Evolutionary conservation across 176 grass and related monocot genomes (phyloP), one percentile per base, ranked within the genome.

Genomic region (Oryza nivara): DNA sequence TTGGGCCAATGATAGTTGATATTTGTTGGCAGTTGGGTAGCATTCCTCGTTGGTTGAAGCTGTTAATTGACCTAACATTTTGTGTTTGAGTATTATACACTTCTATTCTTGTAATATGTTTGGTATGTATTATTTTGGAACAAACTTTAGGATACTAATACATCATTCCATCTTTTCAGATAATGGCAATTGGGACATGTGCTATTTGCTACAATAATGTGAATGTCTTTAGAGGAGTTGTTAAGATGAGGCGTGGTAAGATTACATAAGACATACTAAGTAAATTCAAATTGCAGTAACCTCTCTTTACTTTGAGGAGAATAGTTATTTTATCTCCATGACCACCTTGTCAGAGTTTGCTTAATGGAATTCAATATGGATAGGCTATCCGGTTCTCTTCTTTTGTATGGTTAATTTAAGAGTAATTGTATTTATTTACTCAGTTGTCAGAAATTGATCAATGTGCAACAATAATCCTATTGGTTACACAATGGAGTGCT

Each of bases 241-340:
- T 98, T 51, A 98, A 98, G 80, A 94, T 98, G 96, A 92, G 96
- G 79, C 93, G 93, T 73, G 96, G 96, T 98, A 98, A 90, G 93
- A 82, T 80, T 75, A 7, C 46, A 40, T 46, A 84, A 72, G 20
- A 72, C 36, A 49, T 80, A 28, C 22, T 86, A 51, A 71, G 58
- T 79, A 74, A 43, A 40, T 32, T 15, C 11, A 43, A 45, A 8
- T 41, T 28, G n/a, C 66, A 69, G 19, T 64, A 48, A 49, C 38
- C 11, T 78, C 17, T 41, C 41, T 68, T 72, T 35, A 34, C 43
- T 54, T 80, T 25, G 67, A 46, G 61, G 11, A 44, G 54, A 81
- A 36, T 76, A 19, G 36, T 13, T 20, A 22, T 5, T 38, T 63
- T 11, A 67, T 54, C 56, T 67, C 4, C 2, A 32, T 10, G 72